phyloP scores from a whole-genome alignment of 768 basidiomycete genomes.

The Leucosporidium scottii region DNA sequence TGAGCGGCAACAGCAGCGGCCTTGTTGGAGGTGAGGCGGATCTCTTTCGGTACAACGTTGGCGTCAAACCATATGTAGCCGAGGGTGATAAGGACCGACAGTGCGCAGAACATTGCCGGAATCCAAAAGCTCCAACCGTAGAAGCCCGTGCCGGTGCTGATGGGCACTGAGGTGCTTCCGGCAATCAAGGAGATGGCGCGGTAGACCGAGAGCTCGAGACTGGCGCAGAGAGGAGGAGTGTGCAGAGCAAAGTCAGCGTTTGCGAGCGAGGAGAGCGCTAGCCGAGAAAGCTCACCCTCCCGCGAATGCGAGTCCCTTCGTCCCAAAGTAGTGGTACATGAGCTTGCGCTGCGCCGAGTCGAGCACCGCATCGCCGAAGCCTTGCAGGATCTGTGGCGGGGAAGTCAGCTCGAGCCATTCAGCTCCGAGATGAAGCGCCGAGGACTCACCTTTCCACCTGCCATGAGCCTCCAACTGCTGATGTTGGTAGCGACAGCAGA shows the following conservation, averaged over 20 bases:
- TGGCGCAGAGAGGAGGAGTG: too few species aligned
- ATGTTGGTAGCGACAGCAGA: background rate
- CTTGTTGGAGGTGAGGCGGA: background rate
- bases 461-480: background rate
- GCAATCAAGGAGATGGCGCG: too few species aligned
- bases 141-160: too few species aligned
- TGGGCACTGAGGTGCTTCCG: too few species aligned
- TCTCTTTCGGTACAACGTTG: background rate
- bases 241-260: too few species aligned
- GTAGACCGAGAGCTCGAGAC: too few species aligned
- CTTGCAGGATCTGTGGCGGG: background rate
- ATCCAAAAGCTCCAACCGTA: background rate
- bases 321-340: background rate
- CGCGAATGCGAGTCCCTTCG: background rate
- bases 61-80: background rate
- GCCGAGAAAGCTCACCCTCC: too few species aligned
- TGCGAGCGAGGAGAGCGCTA: too few species aligned
- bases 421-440: too few species aligned
- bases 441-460: background rate
- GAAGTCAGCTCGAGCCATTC: too few species aligned
- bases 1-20: background rate
- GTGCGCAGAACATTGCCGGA: background rate
- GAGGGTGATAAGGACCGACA: background rate
- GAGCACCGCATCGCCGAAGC: background rate
- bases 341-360: background rate